Conservation (phyloP, 225 moss, liverwort and hornwort species). For the Sphagnum tenellum region DNA sequence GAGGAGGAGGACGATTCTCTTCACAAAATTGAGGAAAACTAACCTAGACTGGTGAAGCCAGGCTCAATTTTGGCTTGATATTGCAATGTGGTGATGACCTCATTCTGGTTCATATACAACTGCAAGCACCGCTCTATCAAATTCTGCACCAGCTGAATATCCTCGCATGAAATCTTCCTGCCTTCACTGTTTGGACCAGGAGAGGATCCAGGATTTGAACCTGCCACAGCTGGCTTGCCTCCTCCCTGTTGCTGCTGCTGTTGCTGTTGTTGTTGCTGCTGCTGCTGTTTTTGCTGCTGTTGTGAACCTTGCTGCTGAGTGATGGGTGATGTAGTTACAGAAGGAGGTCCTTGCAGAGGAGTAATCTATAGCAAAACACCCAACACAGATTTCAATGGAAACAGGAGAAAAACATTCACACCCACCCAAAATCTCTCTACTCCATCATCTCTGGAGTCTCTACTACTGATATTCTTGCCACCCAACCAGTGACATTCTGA, state of each 20-base stretch:
- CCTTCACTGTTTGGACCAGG: slow-evolving; percentile 62
- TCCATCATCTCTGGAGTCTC: too few relatives aligned
- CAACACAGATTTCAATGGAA: too few relatives aligned
- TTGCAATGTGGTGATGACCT: slow-evolving; percentile 91
- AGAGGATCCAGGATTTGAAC: slow-evolving; percentile 24
- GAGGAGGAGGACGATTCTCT: too few relatives aligned
- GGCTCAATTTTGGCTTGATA: slow-evolving; percentile 99
- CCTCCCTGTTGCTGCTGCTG: slow-evolving; percentile 42
- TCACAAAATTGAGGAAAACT: slow-evolving; percentile 10
- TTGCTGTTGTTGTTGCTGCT: slow-evolving; percentile 16
- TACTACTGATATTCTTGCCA: too few relatives aligned
- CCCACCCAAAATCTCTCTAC: too few relatives aligned
- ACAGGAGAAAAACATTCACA: too few relatives aligned
- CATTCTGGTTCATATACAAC: slow-evolving; percentile 94
- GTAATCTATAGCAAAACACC: too few relatives aligned
- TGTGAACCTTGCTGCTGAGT: slow-evolving; percentile 17
- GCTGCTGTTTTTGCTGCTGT: slow-evolving; percentile 12
- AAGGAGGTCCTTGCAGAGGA: too few relatives aligned
- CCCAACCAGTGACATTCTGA: too few relatives aligned
- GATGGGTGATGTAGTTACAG: too few relatives aligned
- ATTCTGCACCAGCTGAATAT: slow-evolving; percentile 96
- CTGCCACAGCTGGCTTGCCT: slow-evolving; percentile 31
- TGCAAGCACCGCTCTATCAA: slow-evolving; percentile 97
- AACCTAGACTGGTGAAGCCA: slow-evolving; percentile 95
- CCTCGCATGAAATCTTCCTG: slow-evolving; percentile 93